A percentile compares a stretch with the other conserved stretches of the same genome.
Evolutionary conservation across 805 yeast genomes (phyloP).

Genomic region (Teunomyces pallodes): DNA sequence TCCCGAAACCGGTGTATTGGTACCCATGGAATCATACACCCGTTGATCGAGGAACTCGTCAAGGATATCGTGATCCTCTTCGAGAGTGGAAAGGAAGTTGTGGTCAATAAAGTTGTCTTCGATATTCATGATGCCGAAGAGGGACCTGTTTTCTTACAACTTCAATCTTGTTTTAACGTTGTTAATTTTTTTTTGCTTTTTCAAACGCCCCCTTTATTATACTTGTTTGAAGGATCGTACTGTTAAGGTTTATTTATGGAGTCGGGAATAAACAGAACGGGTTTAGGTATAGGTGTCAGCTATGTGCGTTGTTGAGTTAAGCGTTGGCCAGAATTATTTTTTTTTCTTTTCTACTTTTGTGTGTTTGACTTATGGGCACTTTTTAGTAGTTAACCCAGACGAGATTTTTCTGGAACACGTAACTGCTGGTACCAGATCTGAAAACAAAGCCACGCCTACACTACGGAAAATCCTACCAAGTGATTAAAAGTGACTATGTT

Average conservation of each 20-base stretch:
- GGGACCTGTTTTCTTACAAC: neutral
- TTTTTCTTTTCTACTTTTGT: neutral
- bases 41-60: conserved; percentile 58
- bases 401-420: neutral
- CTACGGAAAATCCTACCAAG: neutral
- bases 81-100: conserved; percentile 17
- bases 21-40: conserved; percentile 39
- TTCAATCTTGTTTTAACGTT: too few relatives aligned
- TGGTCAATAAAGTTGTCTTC: conserved; percentile 19
- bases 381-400: neutral
- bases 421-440: neutral
- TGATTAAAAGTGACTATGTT: neutral
- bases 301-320: neutral
- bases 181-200: too few relatives aligned
- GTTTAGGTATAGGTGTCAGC: neutral
- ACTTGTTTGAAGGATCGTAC: too few relatives aligned
- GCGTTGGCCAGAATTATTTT: neutral
- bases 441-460: neutral
- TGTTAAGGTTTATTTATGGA: too few relatives aligned
- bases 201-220: too few relatives aligned
- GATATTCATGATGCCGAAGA: neutral
- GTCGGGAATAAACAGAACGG: neutral
- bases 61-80: conserved; percentile 44
- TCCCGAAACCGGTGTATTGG: conserved; percentile 16
- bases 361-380: neutral